Evolutionary conservation across 768 basidiomycete species (phyloP), one percentile per base, ranked within the genome.

Genomic region (Boletellus sp.): DNA sequence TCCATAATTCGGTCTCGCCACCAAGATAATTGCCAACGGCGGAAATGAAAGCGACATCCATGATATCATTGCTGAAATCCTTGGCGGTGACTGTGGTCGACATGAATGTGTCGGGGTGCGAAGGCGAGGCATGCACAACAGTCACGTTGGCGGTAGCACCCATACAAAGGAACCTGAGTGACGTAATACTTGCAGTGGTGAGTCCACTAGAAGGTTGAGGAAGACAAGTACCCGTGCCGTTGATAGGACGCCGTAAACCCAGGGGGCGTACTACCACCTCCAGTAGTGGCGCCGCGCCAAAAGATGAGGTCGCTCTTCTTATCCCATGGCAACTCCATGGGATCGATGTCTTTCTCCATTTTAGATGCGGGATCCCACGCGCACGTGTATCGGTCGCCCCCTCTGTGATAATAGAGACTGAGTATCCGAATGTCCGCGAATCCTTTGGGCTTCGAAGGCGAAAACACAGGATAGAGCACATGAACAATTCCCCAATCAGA

Each of bases 241-340:
- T 97, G 94, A 58, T 94, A 96, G 55, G 83, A 79, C 2, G 81
- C 70, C 3, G 89, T 72, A 62, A 90, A 95, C 0, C 94, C 93
- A 0, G 83, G 80, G 1, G 94, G 94, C 34, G 85, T 85, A 53
- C 78, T 89, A 28, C 94, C 94, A 1, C 94, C 94, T 48, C 96
- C 96, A 0, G 95, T 98, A 0, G 92, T 95, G 3, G 94, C 92
- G 11, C 96, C 96, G 39, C 96, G 74, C 92, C 95, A 99, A 67
- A 94, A 94, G 36, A 98, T 79, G 62, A 80, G 81, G 64, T 92
- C 80, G n/a, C 74, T 70, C 72, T 98, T 98, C 52, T 85, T 71
- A 47, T 90, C 86, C 95, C 95, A 99, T 1, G 88, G 80, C 9
- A 81, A 66, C 60, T 97, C 94, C 84, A 91, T 87, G 46, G 83